A percentile compares a stretch with the other conserved stretches of the same genome.
Evolutionary conservation across 75 land plant genomes (phyloP).

Genomic region (Chamaecyparis obtusa): DNA sequence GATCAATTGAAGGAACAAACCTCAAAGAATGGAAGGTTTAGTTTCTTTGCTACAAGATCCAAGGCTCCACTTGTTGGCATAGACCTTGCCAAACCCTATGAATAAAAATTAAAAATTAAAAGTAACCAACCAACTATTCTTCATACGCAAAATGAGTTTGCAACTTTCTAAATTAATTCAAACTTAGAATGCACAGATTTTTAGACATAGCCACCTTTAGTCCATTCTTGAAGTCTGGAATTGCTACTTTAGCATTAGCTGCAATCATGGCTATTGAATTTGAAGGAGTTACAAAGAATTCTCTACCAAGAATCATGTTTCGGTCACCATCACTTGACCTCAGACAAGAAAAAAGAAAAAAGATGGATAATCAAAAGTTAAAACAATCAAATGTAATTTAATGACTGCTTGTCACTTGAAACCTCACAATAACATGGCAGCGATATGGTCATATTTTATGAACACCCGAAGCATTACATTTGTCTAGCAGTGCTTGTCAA

Average conservation of each 20-base stretch:
- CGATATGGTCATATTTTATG: background rate
- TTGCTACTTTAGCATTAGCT: conserved; percentile 90
- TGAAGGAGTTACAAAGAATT: conserved; percentile 93
- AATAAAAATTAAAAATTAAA: background rate
- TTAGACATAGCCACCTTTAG: conserved; percentile 48
- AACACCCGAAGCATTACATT: background rate
- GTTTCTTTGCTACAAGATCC: conserved; percentile 85
- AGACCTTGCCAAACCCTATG: conserved; percentile 82
- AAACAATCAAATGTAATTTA: background rate
- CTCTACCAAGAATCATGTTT: conserved; percentile 87
- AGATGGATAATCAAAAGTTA: background rate
- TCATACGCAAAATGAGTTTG: background rate
- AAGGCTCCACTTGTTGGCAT: conserved; percentile 99
- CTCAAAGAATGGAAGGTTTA: conserved; percentile 88
- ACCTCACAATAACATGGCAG: background rate
- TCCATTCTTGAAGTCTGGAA: conserved; percentile 85
- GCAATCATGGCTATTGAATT: conserved; percentile 97
- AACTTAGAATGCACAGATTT: background rate
- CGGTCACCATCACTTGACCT: conserved; percentile 91
- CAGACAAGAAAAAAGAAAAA: background rate
- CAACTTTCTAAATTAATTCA: background rate
- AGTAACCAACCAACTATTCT: background rate
- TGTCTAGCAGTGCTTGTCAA: too few relatives aligned
- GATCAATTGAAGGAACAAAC: conserved; percentile 21
- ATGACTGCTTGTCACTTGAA: background rate